Evolutionary conservation across 2,329 filamentous ascomycete species (phyloP), one percentile per base, ranked within the genome.

Genomic region (Lachnellula occidentalis): DNA sequence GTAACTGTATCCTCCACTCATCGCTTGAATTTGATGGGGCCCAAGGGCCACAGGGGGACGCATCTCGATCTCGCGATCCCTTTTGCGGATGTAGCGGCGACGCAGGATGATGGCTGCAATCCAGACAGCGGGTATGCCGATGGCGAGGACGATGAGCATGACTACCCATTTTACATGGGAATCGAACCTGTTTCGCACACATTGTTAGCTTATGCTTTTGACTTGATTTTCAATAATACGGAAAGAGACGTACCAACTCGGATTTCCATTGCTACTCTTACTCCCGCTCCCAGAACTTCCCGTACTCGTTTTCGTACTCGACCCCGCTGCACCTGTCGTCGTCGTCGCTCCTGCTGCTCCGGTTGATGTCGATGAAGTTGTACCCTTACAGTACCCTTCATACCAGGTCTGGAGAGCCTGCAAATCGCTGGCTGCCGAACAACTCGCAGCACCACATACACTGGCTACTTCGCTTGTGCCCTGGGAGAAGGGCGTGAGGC

Each of bases 101-200:
- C 89, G 87, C 73, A 89, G 82, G 69, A 87, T 80, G 66, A 85
- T 82, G 39, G 85, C 86, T 17, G 81, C 77, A 39, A 86, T 72
- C 77, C 86, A 87, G 64, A 90, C 80, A 54, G 76, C 76, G 14
- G 78, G 73, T 58, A 95, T 87, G 51, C 76, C 85, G 56, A 92
- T 74, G 43, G 86, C 78, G 27, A 95, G 77, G 58, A 92, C 74
- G 60, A 90, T 84, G 51, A 94, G 77, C 78, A 94, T 90, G 58
- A 92, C 78, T 45, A 95, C 81, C 89, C 89, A 95, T 74, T 84
- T 79, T 75, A 82, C 90, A 70, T 92, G 88, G 27, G 75, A 78
- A 7, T 79, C 77, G 48, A 88, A 72, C 87, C 87, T 90, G 58
- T 45, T 34, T 36, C 4, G 43, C 24, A 21, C 36, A 34, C 17